Percentiles rank a stretch among this genome's conserved stretches.
phyloP scores from a whole-genome alignment of 225 moss, liverwort and hornwort genomes.

The Ulota crispa region DNA sequence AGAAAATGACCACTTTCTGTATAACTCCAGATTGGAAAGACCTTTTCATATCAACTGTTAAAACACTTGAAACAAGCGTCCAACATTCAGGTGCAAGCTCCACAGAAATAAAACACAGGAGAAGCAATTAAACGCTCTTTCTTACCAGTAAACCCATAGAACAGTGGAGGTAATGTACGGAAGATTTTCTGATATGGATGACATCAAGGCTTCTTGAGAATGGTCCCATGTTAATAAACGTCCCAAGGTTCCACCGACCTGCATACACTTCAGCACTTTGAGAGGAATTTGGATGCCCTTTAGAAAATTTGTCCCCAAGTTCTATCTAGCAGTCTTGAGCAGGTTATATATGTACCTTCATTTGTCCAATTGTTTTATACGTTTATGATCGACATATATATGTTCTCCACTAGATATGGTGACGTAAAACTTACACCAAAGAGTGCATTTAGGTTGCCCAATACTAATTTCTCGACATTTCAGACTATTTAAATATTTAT shows the following conservation, averaged over 20 bases:
- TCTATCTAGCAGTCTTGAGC: background rate
- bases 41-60: background rate
- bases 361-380: background rate
- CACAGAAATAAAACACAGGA: background rate
- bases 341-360: background rate
- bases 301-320: background rate
- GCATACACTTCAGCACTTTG: slow-evolving; percentile 18
- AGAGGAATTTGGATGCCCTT: background rate
- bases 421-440: background rate
- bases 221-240: slow-evolving; percentile 63
- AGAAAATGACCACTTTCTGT: background rate
- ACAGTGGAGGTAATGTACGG: slow-evolving; percentile 73
- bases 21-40: background rate
- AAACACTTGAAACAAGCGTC: background rate
- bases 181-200: slow-evolving; percentile 70
- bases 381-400: background rate
- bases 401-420: background rate
- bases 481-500: too few relatives aligned
- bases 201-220: slow-evolving; percentile 59
- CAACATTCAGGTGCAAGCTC: background rate
- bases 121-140: background rate
- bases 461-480: too few relatives aligned
- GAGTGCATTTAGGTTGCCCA: too few relatives aligned
- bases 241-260: slow-evolving; percentile 91
- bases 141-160: slow-evolving; percentile 92